Evolutionary conservation across 176 grass and related monocot genomes (phyloP).

Genomic region (Cymbopogon citratus): DNA sequence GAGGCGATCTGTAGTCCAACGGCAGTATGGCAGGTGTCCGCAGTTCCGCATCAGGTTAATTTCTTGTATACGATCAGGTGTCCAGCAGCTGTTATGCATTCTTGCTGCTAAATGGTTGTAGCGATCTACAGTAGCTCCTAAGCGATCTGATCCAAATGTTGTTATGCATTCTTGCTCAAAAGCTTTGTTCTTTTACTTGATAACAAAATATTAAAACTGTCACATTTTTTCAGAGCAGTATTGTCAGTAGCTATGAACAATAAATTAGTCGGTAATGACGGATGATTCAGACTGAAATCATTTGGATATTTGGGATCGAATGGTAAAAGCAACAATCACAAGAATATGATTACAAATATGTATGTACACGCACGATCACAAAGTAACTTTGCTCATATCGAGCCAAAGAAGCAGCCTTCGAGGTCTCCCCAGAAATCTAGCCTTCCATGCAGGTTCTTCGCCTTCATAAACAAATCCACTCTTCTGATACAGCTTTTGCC

Average conservation of each 20-base stretch:
- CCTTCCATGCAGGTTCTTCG: constrained; percentile 81
- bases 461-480: constrained; percentile 90
- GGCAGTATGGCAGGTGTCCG: too few species aligned
- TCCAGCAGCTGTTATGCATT: too few species aligned
- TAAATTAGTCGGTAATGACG: not conserved
- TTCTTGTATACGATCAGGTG: too few species aligned
- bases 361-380: constrained; percentile 36
- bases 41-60: too few species aligned
- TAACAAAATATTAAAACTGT: not conserved
- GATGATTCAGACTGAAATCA: not conserved
- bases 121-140: not conserved
- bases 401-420: constrained; percentile 84
- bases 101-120: too few species aligned
- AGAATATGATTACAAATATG: not conserved
- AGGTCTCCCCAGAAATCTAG: constrained; percentile 73
- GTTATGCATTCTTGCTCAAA: not conserved
- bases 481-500: constrained; percentile 71
- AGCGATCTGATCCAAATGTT: not conserved
- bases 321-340: not conserved
- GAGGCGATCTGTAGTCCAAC: too few species aligned
- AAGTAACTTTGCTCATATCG: constrained; percentile 48
- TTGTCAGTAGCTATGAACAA: not conserved
- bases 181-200: not conserved
- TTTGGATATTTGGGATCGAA: not conserved
- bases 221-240: not conserved